Evolutionary conservation across 148 eudicot species (phyloP).

Genomic region (Euryodendron excelsum): DNA sequence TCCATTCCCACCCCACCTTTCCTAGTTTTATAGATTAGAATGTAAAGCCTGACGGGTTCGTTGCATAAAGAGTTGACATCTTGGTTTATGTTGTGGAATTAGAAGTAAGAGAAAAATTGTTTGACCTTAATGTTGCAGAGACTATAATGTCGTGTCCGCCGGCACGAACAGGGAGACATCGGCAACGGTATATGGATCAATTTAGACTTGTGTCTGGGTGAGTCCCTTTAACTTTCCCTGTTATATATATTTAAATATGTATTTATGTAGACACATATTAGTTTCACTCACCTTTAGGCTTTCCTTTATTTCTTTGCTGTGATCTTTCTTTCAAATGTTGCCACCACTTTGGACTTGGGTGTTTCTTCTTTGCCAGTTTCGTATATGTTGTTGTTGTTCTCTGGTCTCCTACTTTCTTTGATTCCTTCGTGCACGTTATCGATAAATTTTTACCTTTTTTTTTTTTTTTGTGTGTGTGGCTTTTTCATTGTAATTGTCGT

Average conservation of each 20-base stretch:
- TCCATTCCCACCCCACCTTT: neutral
- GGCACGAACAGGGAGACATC: slow-evolving; percentile 24
- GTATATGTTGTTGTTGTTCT: too few species aligned
- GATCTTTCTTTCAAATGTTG: neutral
- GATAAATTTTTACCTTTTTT: neutral
- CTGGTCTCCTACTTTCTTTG: neutral
- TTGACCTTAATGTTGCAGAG: slow-evolving; percentile 6
- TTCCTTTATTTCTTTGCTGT: neutral
- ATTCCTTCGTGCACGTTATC: neutral
- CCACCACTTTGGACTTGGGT: neutral
- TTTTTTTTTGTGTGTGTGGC: neutral
- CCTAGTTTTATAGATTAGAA: neutral
- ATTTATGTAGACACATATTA: neutral
- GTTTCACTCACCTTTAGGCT: neutral
- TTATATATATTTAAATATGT: neutral
- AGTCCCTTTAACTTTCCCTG: neutral
- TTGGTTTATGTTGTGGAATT: too few species aligned
- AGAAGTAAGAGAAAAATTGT: too few species aligned
- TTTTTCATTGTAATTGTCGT: neutral
- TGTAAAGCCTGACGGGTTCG: neutral
- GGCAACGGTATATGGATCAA: slow-evolving; percentile 22
- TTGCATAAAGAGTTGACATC: neutral
- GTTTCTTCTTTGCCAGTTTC: neutral
- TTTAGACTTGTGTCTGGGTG: slow-evolving; percentile 27
- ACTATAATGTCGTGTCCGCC: slow-evolving; percentile 16